Base-by-base conservation (phyloP, 441 rosid species). In the Melastoma candidum region DNA sequence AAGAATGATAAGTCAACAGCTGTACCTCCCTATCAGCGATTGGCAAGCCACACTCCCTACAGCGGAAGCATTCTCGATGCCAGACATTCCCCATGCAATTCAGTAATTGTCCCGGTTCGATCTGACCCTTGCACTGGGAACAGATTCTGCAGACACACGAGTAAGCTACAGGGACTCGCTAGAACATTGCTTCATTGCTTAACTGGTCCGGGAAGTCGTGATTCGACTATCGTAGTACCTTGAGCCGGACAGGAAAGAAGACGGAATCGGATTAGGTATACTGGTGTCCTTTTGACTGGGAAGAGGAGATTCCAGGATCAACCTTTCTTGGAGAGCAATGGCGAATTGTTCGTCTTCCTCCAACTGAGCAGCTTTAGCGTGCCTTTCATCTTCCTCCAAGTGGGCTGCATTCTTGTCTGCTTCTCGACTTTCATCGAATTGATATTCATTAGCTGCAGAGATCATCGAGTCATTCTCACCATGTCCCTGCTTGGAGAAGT, bases 261-360 rank as follows among this genome's bases (percentile, higher is more conserved):
- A 75, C 0, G 94, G 76, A 68, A 49, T 62, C 27, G 80, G 89
- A 49, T 68, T 83, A 63, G 77, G 71, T 49, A 6, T 6, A 32
- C 63, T 26, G 63, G 56, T 80, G 62, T 70, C 71, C 27, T 54
- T 54, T 63, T 71, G 69, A 60, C 73, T 54, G 59, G 51, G 77
- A 71, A 83, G 79, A 71, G 81, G 74, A 48, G 76, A 62, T 12
- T 66, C 76, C 55, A 75, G 26, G 5, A 12, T 65, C 67, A 82
- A 53, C 69, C 95, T 69, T 72, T 85, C 83, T 75, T 90, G 84
- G 66, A 71, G 44, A 67, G 95, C 96, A 78, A 57, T 80, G 7
- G 98, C 96, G 14, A 85, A 79, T 53, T 62, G 77, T 74, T 85
- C 88, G 69, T 89, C 97, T 66, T 87, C 97, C 69, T 79, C 90